Evolutionary conservation across 805 yeast species (phyloP).

Genomic region (Metschnikowia reukaufii): DNA sequence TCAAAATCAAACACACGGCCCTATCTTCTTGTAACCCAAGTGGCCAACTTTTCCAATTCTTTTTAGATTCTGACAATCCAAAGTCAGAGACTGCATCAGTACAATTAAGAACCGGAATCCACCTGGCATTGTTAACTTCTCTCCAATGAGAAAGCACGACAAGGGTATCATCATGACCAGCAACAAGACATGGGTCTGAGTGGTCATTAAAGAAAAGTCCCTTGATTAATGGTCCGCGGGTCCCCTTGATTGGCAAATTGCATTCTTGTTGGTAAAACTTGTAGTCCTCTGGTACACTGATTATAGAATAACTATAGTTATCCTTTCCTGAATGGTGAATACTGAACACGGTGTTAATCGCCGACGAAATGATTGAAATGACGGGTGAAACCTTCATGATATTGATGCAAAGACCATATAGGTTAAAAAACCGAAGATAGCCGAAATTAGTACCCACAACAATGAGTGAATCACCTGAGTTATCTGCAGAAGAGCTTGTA

Average conservation of each 20-base stretch:
- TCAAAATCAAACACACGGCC: constrained; percentile 71
- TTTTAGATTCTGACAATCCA: constrained; percentile 46
- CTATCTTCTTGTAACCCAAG: constrained; percentile 71
- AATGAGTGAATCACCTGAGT: constrained; percentile 43
- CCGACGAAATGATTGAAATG: constrained; percentile 65
- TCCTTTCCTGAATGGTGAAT: constrained; percentile 41
- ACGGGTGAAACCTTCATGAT: constrained; percentile 73
- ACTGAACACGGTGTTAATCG: constrained; percentile 50
- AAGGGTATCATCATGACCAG: constrained; percentile 72
- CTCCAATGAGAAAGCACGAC: constrained; percentile 79
- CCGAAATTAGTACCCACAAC: constrained; percentile 78
- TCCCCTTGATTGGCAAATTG: constrained; percentile 33
- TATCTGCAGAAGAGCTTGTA: constrained; percentile 28
- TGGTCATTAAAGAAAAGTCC: constrained; percentile 82
- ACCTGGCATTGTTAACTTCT: constrained; percentile 67
- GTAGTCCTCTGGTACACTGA: constrained; percentile 45
- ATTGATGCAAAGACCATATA: constrained; percentile 69
- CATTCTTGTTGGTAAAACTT: constrained; percentile 41
- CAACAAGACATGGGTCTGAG: constrained; percentile 85
- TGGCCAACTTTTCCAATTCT: constrained; percentile 80
- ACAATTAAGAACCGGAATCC: constrained; percentile 83
- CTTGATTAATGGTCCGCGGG: constrained; percentile 44
- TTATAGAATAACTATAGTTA: constrained; percentile 46
- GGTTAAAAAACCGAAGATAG: constrained; percentile 65
- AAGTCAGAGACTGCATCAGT: constrained; percentile 43